phyloP scores from a whole-genome alignment of 2,329 filamentous ascomycete genomes.

The Aschersonia sp. region DNA sequence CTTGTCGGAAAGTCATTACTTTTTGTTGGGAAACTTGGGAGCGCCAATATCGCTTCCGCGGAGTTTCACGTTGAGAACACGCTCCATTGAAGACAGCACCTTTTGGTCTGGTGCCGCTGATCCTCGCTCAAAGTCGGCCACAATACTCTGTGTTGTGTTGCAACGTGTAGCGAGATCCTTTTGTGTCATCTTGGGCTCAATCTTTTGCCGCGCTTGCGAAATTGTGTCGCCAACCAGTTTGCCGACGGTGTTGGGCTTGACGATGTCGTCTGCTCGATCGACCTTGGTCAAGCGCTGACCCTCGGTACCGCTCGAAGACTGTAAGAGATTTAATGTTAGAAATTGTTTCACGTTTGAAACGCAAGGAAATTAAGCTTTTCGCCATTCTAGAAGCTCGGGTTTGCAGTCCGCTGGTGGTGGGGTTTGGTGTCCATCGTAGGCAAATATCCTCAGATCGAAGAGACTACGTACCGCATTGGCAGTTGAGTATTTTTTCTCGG shows the following conservation, averaged over 20 bases:
- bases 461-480: conserved; percentile 45
- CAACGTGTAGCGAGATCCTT: conserved; percentile 75
- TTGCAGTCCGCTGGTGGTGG: too few relatives aligned
- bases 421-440: too few relatives aligned
- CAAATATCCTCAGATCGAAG: background rate
- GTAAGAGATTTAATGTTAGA: conserved; percentile 6
- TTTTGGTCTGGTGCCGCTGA: conserved; percentile 71
- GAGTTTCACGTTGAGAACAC: conserved; percentile 76
- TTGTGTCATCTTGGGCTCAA: conserved; percentile 92
- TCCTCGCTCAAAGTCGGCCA: conserved; percentile 78
- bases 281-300: conserved; percentile 96
- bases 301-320: conserved; percentile 33
- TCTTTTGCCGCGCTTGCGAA: conserved; percentile 60
- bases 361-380: background rate
- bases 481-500: conserved; percentile 79
- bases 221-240: conserved; percentile 71
- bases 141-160: conserved; percentile 68
- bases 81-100: conserved; percentile 63
- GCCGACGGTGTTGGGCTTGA: conserved; percentile 89
- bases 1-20: conserved; percentile 11
- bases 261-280: conserved; percentile 91
- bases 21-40: conserved; percentile 69
- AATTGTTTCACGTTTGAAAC: too few relatives aligned
- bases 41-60: conserved; percentile 73
- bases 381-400: background rate